Base-by-base conservation (phyloP, 768 basidiomycete genomes). In the Tephrocybe sp. region DNA sequence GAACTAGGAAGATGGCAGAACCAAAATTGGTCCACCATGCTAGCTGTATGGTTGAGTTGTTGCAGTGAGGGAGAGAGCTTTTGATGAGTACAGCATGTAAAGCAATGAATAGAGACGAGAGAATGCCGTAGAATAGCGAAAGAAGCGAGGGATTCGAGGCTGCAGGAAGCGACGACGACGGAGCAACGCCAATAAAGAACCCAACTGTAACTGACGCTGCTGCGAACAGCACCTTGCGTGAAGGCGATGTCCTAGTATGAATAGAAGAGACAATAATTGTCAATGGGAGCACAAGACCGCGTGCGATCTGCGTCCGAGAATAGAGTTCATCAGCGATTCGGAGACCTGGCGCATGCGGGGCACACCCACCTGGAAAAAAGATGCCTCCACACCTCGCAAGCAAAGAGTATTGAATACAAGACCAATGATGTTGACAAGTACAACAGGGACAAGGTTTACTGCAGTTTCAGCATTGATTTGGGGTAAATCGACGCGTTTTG, bases 321-420 rank as follows among this genome's bases (percentile, higher is more conserved):
- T 33, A 38, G 36, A 18, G 49, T 25, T n/a, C n/a, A n/a, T n/a
- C n/a, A n/a, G n/a, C n/a, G n/a, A n/a, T n/a, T n/a, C n/a, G n/a
- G n/a, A n/a, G n/a, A n/a, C n/a, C n/a, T n/a, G n/a, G n/a, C n/a
- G n/a, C n/a, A n/a, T n/a, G n/a, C n/a, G n/a, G n/a, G n/a, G n/a
- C n/a, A 13, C 16, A 36, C 55, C 30, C 54, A 84, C 86, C 74
- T 89, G 88, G 67, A 89, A 91, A 65, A 86, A 91, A 0, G 84
- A 82, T 2, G 88, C 87, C 48, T 91, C 88, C 16, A 91, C 87
- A 45, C 80, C 83, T 22, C 86, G 76, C 45, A 91, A 70, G 59
- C 89, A 91, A 4, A 89, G 75, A 1, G 83, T 88, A 55, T 90
- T 90, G 72, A 90, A 89, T 1, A 87, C 78, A 3, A 91, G 73